These are phyloP conservation scores for Scolecobasidium constrictum DNA, from an alignment of 2,329 filamentous ascomycete species.

Conservation along the genomic window DNA sequence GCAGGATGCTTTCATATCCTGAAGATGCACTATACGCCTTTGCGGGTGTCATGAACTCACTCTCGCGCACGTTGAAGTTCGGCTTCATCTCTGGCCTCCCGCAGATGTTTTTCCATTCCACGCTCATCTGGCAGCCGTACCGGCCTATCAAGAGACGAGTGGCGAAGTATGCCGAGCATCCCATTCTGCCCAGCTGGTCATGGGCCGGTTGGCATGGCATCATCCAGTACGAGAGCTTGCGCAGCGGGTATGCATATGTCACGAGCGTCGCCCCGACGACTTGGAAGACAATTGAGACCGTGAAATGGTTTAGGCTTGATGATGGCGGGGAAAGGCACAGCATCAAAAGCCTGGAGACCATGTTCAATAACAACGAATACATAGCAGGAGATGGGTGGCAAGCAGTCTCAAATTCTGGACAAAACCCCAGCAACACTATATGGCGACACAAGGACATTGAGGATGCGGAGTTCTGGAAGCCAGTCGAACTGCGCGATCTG, in stretches of 20 bases:
- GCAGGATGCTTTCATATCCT: constrained; percentile 10
- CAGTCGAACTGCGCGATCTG: not conserved
- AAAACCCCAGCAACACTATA: not conserved
- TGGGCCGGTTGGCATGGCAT: constrained; percentile 4
- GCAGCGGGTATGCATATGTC: not conserved
- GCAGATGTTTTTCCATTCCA: constrained; percentile 14
- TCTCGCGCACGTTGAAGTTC: constrained; percentile 8
- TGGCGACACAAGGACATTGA: not conserved
- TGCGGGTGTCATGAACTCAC: constrained; percentile 9
- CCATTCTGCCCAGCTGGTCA: constrained; percentile 4
- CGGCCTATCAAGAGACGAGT: not conserved
- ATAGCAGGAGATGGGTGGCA: not conserved
- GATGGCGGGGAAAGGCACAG: not conserved
- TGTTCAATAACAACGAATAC: not conserved
- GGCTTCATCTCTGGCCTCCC: constrained; percentile 13
- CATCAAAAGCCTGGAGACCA: not conserved
- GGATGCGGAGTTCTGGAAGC: not conserved
- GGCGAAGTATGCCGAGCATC: not conserved
- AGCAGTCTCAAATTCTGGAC: not conserved
- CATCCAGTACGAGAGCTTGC: not conserved
- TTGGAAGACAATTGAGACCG: not conserved
- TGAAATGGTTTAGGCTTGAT: not conserved
- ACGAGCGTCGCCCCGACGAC: constrained; percentile 1
- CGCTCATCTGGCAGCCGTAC: constrained; percentile 12
- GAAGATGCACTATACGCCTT: constrained; percentile 12